Base-by-base conservation (phyloP, 75 land plant genomes). In the Sequoiadendron giganteum region DNA sequence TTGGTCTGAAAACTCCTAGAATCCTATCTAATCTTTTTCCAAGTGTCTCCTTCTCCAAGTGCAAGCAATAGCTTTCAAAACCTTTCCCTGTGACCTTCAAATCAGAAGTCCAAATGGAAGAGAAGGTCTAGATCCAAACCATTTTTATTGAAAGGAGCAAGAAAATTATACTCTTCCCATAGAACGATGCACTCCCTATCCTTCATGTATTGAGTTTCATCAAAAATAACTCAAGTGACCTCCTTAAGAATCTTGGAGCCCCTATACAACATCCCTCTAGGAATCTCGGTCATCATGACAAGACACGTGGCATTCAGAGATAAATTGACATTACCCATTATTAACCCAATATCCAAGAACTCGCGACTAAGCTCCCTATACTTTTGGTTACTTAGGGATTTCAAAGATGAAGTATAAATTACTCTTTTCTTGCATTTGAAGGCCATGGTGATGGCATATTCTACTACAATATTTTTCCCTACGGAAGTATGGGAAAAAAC, bases 91-190 rank as follows among this genome's bases (percentile, higher is more conserved):
- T 95, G 56, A 96, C 95, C 85, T 39, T 86, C 3, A 96, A 96
- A 88, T 56, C 91, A 88, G 79, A 96, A 96, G 83, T 96, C 95
- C 81, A 96, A 87, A 82, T 93, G 56, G 88, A 95, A 96, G 28
- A 96, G 90, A 85, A 96, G 83, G 88, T 96, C 96, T 54, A 96
- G 32, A 86, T 96, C 98, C 77, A 96, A 89, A 93, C 94, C 94
- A 93, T 93, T 88, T 91, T 93, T 1, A 93, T 91, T n/a, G 88
- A 93, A 4, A 91, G 94, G 4, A 91, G 93, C 39, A 93, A 52
- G 52, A 93, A 91, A 15, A 93, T 91, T 36, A 93, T 93, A 85
- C 91, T 93, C 94, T 54, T 93, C 94, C 94, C 94, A 93, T 11
- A 93, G 93, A n/a, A 93, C 93, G 3, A 91, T 93, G 10, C 93